These are phyloP conservation scores for Apiotrichum akiyoshidainum DNA, from an alignment of 1,284 basidiomycete genomes.

Conservation along the genomic window DNA sequence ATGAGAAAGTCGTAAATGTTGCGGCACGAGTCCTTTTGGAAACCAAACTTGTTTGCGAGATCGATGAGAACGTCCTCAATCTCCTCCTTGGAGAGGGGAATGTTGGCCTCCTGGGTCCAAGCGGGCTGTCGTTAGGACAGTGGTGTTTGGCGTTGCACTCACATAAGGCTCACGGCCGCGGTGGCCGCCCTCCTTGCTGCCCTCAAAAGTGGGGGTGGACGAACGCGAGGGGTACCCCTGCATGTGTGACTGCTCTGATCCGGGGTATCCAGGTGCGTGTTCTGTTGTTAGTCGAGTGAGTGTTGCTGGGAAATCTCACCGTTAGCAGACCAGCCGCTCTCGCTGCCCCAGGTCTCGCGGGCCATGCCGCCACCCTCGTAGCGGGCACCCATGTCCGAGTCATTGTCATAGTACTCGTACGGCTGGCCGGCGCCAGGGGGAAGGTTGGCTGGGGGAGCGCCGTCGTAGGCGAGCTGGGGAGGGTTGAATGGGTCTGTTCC, in stretches of 20 bases:
- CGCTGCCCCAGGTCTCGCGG: conserved; percentile 49
- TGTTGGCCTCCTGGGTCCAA: conserved; percentile 86
- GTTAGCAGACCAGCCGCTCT: conserved; percentile 40
- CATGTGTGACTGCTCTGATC: conserved; percentile 38
- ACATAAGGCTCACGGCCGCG: conserved; percentile 54
- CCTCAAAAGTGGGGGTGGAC: conserved; percentile 51
- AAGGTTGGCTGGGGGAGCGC: conserved; percentile 14
- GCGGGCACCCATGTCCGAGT: conserved; percentile 65
- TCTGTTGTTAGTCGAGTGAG: background rate
- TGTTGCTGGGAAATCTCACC: conserved; percentile 45
- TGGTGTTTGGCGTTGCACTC: conserved; percentile 48
- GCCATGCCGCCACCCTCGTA: conserved; percentile 50
- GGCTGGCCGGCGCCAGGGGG: conserved; percentile 31
- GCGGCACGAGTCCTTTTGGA: conserved; percentile 75
- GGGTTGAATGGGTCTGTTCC: conserved; percentile 42
- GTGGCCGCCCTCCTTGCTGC: conserved; percentile 59
- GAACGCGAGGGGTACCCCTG: conserved; percentile 46
- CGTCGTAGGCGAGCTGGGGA: conserved; percentile 35
- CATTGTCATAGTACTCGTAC: conserved; percentile 66
- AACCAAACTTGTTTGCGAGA: conserved; percentile 97
- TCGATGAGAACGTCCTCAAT: conserved; percentile 99
- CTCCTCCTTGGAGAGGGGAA: conserved; percentile 96
- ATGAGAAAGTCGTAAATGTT: conserved; percentile 92
- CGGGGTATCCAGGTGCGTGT: conserved; percentile 21
- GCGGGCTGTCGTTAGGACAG: conserved; percentile 64